A percentile compares a stretch with the other conserved stretches of the same genome.
Evolutionary conservation across 345 rosid species (phyloP).

Genomic region (Populus tremula): DNA sequence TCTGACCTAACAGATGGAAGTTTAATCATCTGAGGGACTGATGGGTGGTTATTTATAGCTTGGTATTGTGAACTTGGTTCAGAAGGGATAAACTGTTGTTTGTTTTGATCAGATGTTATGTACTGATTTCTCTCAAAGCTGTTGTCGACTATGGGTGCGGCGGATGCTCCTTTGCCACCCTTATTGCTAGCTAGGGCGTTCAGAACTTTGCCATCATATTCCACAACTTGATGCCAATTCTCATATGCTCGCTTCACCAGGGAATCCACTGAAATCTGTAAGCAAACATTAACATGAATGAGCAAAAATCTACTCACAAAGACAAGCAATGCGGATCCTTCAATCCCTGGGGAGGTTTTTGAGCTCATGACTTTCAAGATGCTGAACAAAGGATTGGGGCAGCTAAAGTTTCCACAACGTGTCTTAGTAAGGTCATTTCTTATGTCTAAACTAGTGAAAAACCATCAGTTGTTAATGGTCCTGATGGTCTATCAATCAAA

Average conservation of each 20-base stretch:
- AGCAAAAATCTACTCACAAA: neutral
- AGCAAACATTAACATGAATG: slow-evolving; percentile 16
- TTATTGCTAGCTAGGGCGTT: slow-evolving; percentile 45
- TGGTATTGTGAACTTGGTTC: slow-evolving; percentile 41
- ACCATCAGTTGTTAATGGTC: neutral
- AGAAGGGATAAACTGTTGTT: slow-evolving; percentile 26
- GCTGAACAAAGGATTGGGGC: neutral
- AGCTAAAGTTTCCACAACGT: neutral
- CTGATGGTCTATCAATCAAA: neutral
- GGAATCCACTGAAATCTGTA: slow-evolving; percentile 76
- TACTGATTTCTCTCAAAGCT: slow-evolving; percentile 26
- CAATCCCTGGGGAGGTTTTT: neutral
- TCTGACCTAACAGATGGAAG: slow-evolving; percentile 55
- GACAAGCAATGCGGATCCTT: neutral
- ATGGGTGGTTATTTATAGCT: slow-evolving; percentile 32
- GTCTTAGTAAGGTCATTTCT: neutral
- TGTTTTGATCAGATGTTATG: slow-evolving; percentile 26
- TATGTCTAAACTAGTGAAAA: neutral
- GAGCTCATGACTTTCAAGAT: neutral
- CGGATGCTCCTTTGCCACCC: slow-evolving; percentile 35
- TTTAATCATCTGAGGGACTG: slow-evolving; percentile 49
- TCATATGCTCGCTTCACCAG: slow-evolving; percentile 83
- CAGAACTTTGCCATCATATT: slow-evolving; percentile 73
- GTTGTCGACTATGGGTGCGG: slow-evolving; percentile 21
- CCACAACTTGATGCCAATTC: slow-evolving; percentile 81